Evolutionary conservation across 2,329 filamentous ascomycete species (phyloP).

Genomic region (Pseudophaeomoniella oleicola): DNA sequence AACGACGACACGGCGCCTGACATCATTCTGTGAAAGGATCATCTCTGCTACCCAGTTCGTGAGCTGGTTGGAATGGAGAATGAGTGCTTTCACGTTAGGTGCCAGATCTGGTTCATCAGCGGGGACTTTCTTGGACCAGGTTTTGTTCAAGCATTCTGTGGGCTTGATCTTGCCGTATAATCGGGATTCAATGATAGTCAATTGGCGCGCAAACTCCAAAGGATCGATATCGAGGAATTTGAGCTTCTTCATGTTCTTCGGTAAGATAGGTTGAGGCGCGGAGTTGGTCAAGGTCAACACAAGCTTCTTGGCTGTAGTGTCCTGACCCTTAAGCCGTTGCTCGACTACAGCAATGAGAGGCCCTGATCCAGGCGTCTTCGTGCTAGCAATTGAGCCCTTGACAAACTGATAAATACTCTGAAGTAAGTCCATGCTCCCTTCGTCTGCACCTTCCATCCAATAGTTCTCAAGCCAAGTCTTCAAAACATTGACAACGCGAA

Average conservation of each 20-base stretch:
- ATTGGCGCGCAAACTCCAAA: conserved; percentile 88
- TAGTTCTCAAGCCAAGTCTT: conserved; percentile 98
- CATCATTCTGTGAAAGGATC: conserved; percentile 88
- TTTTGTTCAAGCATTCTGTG: conserved; percentile 94
- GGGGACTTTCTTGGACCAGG: conserved; percentile 89
- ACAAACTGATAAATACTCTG: conserved; percentile 83
- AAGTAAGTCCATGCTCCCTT: conserved; percentile 71
- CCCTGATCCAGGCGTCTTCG: conserved; percentile 76
- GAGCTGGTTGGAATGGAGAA: conserved; percentile 94
- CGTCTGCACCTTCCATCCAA: conserved; percentile 92
- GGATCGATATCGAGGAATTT: conserved; percentile 97
- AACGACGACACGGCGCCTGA: conserved; percentile 90
- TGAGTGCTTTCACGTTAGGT: conserved; percentile 87
- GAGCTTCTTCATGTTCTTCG: conserved; percentile 98
- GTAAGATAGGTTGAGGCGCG: conserved; percentile 76
- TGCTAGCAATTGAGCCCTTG: conserved; percentile 80
- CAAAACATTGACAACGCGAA: conserved; percentile 91
- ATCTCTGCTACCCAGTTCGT: conserved; percentile 99
- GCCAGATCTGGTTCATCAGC: conserved; percentile 67
- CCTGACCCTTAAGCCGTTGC: conserved; percentile 75
- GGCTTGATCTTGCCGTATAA: conserved; percentile 93
- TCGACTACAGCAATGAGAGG: conserved; percentile 78
- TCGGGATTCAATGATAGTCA: conserved; percentile 91
- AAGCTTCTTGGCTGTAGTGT: conserved; percentile 70
- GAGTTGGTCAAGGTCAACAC: conserved; percentile 74